Evolutionary conservation across 495 filamentous ascomycete genomes (phyloP).

Genomic region (Paragyromitra xinjiangensis): DNA sequence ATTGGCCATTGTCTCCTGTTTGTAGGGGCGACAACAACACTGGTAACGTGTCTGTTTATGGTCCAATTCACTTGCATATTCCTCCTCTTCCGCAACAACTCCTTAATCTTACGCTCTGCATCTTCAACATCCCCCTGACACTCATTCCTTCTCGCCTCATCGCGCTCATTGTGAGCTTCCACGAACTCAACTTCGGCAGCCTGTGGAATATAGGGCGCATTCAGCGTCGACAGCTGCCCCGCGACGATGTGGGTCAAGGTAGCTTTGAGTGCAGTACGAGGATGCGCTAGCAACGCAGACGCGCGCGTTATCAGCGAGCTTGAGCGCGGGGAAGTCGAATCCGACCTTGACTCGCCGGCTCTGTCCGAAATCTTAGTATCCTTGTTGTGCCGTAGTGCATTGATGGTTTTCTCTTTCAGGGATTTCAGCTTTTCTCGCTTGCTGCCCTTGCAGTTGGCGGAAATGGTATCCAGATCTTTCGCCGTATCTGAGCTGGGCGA

Average conservation of each 20-base stretch:
- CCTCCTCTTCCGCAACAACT: conserved; percentile 58
- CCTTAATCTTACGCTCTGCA: conserved; percentile 49
- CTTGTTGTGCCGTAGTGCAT: conserved; percentile 8
- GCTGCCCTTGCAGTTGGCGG: conserved; percentile 1
- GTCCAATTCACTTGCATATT: conserved; percentile 60
- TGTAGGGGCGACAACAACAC: conserved; percentile 58
- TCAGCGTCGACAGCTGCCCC: conserved; percentile 26
- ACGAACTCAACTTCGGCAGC: conserved; percentile 36
- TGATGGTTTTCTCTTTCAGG: conserved; percentile 25
- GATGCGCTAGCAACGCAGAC: conserved; percentile 33
- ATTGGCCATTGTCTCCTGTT: conserved; percentile 53
- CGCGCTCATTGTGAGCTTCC: conserved; percentile 29
- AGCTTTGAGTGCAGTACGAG: conserved; percentile 37
- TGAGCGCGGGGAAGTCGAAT: conserved; percentile 13
- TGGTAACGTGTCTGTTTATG: conserved; percentile 60
- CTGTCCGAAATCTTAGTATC: neutral
- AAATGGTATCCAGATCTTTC: neutral
- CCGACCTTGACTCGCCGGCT: conserved; percentile 13
- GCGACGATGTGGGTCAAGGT: conserved; percentile 27
- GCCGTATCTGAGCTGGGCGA: neutral
- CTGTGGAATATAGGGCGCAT: conserved; percentile 31
- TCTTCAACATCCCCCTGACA: conserved; percentile 25
- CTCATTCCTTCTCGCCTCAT: conserved; percentile 18
- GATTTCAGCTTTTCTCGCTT: conserved; percentile 20
- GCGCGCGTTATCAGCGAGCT: conserved; percentile 16